Evolutionary conservation across 192 early-diverging fungal species (phyloP), one percentile per base, ranked within the genome.

Genomic region (Backusella macrospora): DNA sequence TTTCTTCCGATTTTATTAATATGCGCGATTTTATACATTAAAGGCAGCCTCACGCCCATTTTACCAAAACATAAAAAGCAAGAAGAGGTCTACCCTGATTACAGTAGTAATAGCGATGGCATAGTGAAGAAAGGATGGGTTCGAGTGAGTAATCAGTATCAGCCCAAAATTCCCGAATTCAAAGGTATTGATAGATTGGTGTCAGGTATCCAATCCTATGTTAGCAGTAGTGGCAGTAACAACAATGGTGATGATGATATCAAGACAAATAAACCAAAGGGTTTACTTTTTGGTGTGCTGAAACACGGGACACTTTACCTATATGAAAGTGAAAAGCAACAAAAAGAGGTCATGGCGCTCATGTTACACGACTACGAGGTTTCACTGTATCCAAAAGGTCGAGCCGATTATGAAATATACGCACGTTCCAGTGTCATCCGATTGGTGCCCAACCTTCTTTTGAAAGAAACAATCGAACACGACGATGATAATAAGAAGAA

Each of bases 221-320:
- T 71, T 38, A 16, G 38, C 21, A 66, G 18, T 3, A 40, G 18
- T 21, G 39, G 10, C 65, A 34, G 29, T 38, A 29, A 18, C 21
- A 66, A 10, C 8, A 40, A 40, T 21, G 39, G 10, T 38, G 37
- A 43, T 13, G 42, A 43, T 21, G 42, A 39, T 12, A 59, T 26
- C 13, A 65, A 62, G 8, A 14, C 23, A 26, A 18, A 75, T 52
- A 43, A 69, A 46, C 49, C 79, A 81, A 78, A 78, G 74, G 68
- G 80, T 75, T 42, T 62, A 16, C 40, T 48, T 94, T 97, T 88
- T 75, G 93, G 81, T 8, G 91, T 94, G 0, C 79, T 97, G 72
- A 92, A 91, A 65, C 88, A 90, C 67, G 86, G 91, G 29, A 92
- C 90, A 10, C 84, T 97, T 63, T 92, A 93, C 59, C 80, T 96